Base-by-base conservation (phyloP, 1,284 basidiomycete genomes). In the Earliella scabrosa region DNA sequence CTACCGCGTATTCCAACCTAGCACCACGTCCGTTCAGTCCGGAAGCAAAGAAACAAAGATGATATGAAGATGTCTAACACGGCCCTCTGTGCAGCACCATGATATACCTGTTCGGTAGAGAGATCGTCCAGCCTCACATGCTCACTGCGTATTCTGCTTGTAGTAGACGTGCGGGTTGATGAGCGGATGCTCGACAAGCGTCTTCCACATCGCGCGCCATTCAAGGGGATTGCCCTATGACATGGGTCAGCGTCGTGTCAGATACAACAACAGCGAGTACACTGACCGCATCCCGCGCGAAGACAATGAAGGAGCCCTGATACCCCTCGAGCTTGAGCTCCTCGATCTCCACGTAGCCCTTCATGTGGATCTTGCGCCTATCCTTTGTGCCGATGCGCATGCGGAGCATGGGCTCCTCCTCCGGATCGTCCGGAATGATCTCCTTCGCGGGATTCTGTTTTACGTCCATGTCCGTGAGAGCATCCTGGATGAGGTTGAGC, bases 201-300 rank as follows among this genome's bases (percentile, higher is more conserved):
- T 75, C 65, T 84, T 89, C 87, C 88, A 91, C 36, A 90, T 73
- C 68, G 82, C 77, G 45, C 88, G 75, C 88, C 88, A 91, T 32
- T 85, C 87, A 45, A 91, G 84, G 24, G 88, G 88, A 65, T 82
- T 88, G 1, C 88, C 88, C 87, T 89, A 39, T 21, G n/a, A 39
- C 13, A 13, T 38, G 8, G 24, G 4, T 29, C 46, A 50, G 45
- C 43, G 5, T 5, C 13, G 14, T 47, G 16, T n/a, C 34, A 23
- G 3, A 11, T 8, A 11, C 14, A 4, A 1, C 26, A 14, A 5
- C n/a, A 24, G 7, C 16, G 13, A 5, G 2, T 16, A n/a, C 26
- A 74, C 80, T 23, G 59, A 86, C 86, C 72, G 79, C 77, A 64
- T 89, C 86, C 54, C 87, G 75, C 54, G 77, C 74, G 84, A 91